Evolutionary conservation across 176 grass and related monocot genomes (phyloP), one percentile per base, ranked within the genome.

Genomic region (Olyra latifolia): DNA sequence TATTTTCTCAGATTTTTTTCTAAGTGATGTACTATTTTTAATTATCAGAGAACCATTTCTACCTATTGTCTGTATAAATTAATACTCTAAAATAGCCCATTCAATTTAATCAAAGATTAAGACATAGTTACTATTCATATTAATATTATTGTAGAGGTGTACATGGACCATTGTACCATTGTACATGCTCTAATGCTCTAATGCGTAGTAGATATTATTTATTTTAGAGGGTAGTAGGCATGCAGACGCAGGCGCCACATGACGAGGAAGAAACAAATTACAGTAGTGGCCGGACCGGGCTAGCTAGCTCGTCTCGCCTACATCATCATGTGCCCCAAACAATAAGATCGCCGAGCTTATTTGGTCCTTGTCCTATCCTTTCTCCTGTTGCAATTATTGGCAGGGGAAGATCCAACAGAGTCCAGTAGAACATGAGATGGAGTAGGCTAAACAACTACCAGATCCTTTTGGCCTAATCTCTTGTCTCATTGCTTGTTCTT

Each of bases 381-480:
- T 2, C 69, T 35, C 60, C 45, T 5, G 6, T 68, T 81, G 70
- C 78, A 76, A 76, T 87, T 69, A 87, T 87, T 69, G 30, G 53
- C 20, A 69, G 42, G 16, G 77, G 62, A 86, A 68, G 69, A 87
- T 81, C 70, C 84, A 87, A 87, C 42, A 72, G 19, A 81, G 30
- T 76, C 78, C 84, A 76, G 62, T 69, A 53, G 46, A 55, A 72
- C 56, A 85, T 79, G 83, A 72, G 66, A 78, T 85, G 74, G 64
- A 69, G 32, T 86, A 80, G 42, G 57, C 60, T 80, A 76, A 69
- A 77, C 72, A 59, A 29, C 74, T 49, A 29, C 66, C 70, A 74
- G 70, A 87, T 75, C 52, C 49, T 69, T 75, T 30, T n/a, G 53
- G 24, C 19, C 25, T 35, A 35, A 35, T 72, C 23, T 68, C 41